Conservation (phyloP, 495 filamentous ascomycete genomes). For the Penicillium angulare region DNA sequence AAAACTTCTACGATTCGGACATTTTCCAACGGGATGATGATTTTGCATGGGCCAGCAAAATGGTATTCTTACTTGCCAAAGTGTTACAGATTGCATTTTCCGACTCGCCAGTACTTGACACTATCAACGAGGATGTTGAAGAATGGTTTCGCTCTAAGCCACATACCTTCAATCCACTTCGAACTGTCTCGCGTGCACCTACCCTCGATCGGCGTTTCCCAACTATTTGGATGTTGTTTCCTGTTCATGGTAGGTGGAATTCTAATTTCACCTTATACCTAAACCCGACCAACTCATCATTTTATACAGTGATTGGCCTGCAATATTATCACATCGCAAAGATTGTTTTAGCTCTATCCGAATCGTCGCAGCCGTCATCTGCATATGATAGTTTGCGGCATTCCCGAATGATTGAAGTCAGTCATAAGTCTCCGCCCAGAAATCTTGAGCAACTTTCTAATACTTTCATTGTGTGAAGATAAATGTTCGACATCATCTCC, state of each 20-base stretch:
- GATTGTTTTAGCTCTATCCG: constrained; percentile 25
- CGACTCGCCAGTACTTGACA: not conserved
- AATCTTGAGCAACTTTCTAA: not conserved
- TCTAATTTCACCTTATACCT: too few species aligned
- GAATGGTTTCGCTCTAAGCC: constrained; percentile 26
- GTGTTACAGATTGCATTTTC: constrained; percentile 22
- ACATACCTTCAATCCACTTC: constrained; percentile 23
- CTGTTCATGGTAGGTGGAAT: constrained; percentile 30
- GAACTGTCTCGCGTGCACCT: constrained; percentile 9
- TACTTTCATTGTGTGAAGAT: constrained; percentile 10
- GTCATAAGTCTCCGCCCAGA: not conserved
- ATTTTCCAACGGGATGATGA: constrained; percentile 28
- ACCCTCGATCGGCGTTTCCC: constrained; percentile 16
- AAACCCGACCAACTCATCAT: too few species aligned
- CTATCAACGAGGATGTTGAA: constrained; percentile 16
- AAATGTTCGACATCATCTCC: constrained; percentile 23
- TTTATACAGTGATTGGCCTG: constrained; percentile 29
- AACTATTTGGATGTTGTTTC: constrained; percentile 28
- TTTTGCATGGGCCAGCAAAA: constrained; percentile 29
- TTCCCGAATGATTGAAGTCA: constrained; percentile 24
- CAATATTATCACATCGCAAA: constrained; percentile 35
- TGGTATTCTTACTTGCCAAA: constrained; percentile 29
- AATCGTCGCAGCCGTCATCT: constrained; percentile 7
- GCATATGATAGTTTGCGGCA: constrained; percentile 24
- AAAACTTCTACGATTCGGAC: constrained; percentile 24